Evolutionary conservation across 768 basidiomycete species (phyloP).

Genomic region (Trametes gibbosa): DNA sequence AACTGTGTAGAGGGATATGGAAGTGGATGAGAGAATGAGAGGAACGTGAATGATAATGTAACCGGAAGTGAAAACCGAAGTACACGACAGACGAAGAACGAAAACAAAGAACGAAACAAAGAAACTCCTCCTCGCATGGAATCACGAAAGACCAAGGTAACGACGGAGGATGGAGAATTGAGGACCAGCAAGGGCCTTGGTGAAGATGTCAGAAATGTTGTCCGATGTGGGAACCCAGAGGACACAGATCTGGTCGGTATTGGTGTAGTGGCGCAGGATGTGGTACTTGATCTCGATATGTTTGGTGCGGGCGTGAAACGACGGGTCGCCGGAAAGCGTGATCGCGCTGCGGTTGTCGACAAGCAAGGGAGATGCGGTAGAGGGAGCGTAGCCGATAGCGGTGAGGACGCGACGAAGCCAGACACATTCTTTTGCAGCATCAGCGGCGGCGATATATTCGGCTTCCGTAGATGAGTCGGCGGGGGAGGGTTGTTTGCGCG

Average conservation of each 20-base stretch:
- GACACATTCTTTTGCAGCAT: slow-evolving; percentile 29
- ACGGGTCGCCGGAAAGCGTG: slow-evolving; percentile 33
- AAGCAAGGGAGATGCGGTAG: slow-evolving; percentile 18
- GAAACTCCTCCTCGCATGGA: slow-evolving; percentile 21
- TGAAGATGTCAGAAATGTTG: slow-evolving; percentile 42
- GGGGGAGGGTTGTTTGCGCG: slow-evolving; percentile 24
- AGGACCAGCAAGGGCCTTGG: slow-evolving; percentile 33
- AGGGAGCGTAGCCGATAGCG: slow-evolving; percentile 20
- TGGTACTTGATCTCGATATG: slow-evolving; percentile 44
- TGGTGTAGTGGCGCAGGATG: slow-evolving; percentile 33
- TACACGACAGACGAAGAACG: too few relatives aligned
- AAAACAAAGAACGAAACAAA: neutral
- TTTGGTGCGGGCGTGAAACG: slow-evolving; percentile 37
- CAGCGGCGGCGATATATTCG: slow-evolving; percentile 42
- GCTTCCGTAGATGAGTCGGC: slow-evolving; percentile 36
- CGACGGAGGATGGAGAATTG: slow-evolving; percentile 19
- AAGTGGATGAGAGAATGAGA: too few relatives aligned
- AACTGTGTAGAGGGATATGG: too few relatives aligned
- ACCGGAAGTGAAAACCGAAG: too few relatives aligned
- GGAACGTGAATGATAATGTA: too few relatives aligned
- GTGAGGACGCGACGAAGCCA: slow-evolving; percentile 26
- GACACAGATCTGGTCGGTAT: slow-evolving; percentile 26
- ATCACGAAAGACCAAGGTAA: slow-evolving; percentile 19
- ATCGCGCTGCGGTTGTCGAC: slow-evolving; percentile 41
- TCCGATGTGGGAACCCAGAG: slow-evolving; percentile 32